Conservation (phyloP, 495 filamentous ascomycete genomes). For the Penicillium waksmanii region DNA sequence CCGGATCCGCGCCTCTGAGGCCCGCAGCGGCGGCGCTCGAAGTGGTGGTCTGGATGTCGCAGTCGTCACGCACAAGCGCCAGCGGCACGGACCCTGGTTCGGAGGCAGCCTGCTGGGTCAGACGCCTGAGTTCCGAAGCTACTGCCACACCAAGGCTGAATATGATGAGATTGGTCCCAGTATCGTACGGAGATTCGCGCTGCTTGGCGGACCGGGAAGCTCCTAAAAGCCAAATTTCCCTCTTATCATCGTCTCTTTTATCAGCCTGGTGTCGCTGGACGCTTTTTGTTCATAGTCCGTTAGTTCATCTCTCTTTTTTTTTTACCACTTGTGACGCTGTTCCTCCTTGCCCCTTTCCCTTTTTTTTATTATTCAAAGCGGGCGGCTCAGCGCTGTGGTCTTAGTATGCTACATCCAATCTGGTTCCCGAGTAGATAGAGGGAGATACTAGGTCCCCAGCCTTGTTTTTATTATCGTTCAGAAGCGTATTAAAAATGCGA, state of each 20-base stretch:
- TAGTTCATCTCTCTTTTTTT: conserved; percentile 32
- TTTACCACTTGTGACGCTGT: conserved; percentile 10
- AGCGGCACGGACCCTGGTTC: conserved; percentile 97
- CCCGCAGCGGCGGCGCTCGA: conserved; percentile 80
- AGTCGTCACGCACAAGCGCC: conserved; percentile 93
- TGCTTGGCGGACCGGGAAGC: conserved; percentile 88
- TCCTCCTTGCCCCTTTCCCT: conserved; percentile 12
- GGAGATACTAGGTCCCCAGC: conserved; percentile 8
- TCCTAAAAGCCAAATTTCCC: conserved; percentile 34
- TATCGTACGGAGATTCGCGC: conserved; percentile 92
- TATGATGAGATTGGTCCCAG: conserved; percentile 94
- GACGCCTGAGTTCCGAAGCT: conserved; percentile 98
- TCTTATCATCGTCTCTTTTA: conserved; percentile 25
- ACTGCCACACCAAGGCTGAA: conserved; percentile 97
- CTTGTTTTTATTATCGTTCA: conserved; percentile 18
- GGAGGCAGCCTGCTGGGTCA: conserved; percentile 94
- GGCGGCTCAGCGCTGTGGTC: conserved; percentile 24
- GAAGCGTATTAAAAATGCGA: conserved; percentile 23
- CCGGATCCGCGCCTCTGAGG: conserved; percentile 86
- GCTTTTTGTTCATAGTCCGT: conserved; percentile 37
- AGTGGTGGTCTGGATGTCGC: conserved; percentile 90
- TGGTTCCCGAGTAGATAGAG: conserved; percentile 28
- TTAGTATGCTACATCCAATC: conserved; percentile 19
- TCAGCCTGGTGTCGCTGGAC: conserved; percentile 32
- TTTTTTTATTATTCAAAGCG: conserved; percentile 20